Percentiles rank a stretch among this genome's conserved stretches.
Conservation (phyloP, 1,284 basidiomycete species). For the Cutaneotrichosporon dermatis region DNA sequence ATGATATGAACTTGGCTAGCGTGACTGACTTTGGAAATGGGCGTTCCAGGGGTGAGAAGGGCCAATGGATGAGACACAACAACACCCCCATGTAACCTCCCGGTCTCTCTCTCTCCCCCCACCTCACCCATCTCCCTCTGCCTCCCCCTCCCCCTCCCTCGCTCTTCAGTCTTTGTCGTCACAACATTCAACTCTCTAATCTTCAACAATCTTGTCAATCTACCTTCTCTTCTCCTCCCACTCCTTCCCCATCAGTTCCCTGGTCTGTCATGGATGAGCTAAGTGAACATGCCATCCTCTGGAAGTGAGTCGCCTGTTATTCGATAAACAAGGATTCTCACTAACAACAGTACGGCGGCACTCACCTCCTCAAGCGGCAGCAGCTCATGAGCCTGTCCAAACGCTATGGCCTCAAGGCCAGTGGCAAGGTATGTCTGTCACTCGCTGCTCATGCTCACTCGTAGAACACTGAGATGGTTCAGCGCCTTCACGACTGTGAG, state of each 20-base stretch:
- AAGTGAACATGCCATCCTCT: constrained; percentile 21
- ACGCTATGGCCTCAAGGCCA: constrained; percentile 43
- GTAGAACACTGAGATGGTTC: constrained; percentile 40
- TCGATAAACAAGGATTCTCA: not conserved
- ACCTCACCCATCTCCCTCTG: not conserved
- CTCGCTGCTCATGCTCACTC: not conserved
- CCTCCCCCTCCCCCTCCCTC: not conserved
- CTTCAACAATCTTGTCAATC: no score
- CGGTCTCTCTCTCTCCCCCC: not conserved
- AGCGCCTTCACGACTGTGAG: constrained; percentile 41
- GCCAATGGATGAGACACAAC: not conserved
- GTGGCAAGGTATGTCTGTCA: constrained; percentile 36
- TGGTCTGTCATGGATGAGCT: constrained; percentile 11
- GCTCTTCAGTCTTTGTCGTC: no score
- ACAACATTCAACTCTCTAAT: not conserved
- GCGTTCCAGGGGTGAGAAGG: not conserved
- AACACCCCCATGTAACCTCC: not conserved
- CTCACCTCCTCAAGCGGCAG: constrained; percentile 43
- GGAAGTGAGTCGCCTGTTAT: constrained; percentile 9
- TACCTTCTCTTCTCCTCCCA: not conserved
- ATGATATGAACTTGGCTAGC: not conserved
- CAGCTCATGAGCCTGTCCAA: constrained; percentile 46
- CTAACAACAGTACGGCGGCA: constrained; percentile 33
- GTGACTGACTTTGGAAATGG: constrained; percentile 5
- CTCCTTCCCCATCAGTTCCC: not conserved